phyloP scores from a whole-genome alignment of 2,329 filamentous ascomycete species.

The Pseudopyricularia javanii region DNA sequence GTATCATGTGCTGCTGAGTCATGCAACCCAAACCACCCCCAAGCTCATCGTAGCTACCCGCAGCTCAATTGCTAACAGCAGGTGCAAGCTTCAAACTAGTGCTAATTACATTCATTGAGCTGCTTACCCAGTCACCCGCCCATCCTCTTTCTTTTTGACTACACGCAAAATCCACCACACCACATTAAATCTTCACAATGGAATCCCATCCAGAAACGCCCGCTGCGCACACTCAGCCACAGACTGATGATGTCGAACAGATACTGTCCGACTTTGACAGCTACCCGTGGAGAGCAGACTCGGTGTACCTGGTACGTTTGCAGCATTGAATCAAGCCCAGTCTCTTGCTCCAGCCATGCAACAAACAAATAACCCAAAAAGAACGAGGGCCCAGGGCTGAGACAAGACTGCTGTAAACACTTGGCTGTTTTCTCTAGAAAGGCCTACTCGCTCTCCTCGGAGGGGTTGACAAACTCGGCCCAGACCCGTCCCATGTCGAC shows the following conservation, averaged over 20 bases:
- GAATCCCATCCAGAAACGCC: not conserved
- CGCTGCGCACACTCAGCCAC: not conserved
- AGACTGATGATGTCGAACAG: not conserved
- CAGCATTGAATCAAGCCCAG: not conserved
- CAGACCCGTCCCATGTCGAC: conserved; percentile 9
- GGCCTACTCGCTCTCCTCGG: conserved; percentile 12
- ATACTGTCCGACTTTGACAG: conserved; percentile 1
- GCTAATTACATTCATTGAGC: too few species aligned
- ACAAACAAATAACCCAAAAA: not conserved
- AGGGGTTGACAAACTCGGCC: conserved; percentile 8
- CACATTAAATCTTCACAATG: not conserved
- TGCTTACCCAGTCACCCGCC: too few species aligned
- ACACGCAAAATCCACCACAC: not conserved
- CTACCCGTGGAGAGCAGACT: conserved; percentile 4
- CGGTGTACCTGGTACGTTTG: conserved; percentile 4
- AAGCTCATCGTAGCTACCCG: too few species aligned
- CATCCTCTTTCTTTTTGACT: not conserved
- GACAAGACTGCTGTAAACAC: not conserved
- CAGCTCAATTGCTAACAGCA: too few species aligned
- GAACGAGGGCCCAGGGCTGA: not conserved
- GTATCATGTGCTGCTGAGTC: too few species aligned
- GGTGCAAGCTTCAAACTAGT: too few species aligned
- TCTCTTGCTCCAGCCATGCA: not conserved
- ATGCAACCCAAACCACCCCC: too few species aligned
- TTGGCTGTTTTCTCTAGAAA: conserved; percentile 5